Evolutionary conservation across 2,329 filamentous ascomycete genomes (phyloP), one percentile per base, ranked within the genome.

Genomic region (Penicillium concentricum): DNA sequence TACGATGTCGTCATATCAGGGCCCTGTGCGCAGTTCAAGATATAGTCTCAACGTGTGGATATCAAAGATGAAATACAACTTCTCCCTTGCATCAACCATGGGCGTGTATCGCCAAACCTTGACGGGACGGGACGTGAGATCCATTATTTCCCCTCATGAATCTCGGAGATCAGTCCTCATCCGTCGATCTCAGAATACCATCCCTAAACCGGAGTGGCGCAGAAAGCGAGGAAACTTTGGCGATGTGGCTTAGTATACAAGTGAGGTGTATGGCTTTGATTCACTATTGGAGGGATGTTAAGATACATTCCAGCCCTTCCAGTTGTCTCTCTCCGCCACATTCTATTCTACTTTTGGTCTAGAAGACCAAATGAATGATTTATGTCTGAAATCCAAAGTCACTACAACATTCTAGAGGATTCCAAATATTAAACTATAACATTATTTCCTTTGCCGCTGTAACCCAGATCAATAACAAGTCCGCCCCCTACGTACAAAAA

Each of bases 111-210:
- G 66, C 66, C 66, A 64, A 73, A 73, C 71, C 69, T 74, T 73
- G 68, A 73, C 71, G 71, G 71, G 67, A 70, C 71, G 71, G 71
- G 65, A 69, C 71, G 70, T 67, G 41, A 44, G 54, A 53, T 49
- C 50, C 54, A 59, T 53, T 53, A 35, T 46, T 50, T 37, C 32
- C 43, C 30, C 39, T 48, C 49, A 43, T 3, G 15, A 30, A 54
- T 34, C 42, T 37, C 53, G 45, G 44, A 34, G 41, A 52, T 48
- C 54, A 52, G 24, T 32, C 42, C 42, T 37, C 13, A 42, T 50
- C 35, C 38, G 58, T 51, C 55, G 52, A 61, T 57, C 39, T 1
- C 12, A 45, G 34, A 18, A 28, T 24, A 54, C 4, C 6, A 24
- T 46, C 7, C 15, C 30, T 26, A 22, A 35, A 26, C 6, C 10